Percentiles rank a stretch among this genome's conserved stretches.
Evolutionary conservation across 2,329 filamentous ascomycete species (phyloP).

Genomic region (Sphaerulina populicola): DNA sequence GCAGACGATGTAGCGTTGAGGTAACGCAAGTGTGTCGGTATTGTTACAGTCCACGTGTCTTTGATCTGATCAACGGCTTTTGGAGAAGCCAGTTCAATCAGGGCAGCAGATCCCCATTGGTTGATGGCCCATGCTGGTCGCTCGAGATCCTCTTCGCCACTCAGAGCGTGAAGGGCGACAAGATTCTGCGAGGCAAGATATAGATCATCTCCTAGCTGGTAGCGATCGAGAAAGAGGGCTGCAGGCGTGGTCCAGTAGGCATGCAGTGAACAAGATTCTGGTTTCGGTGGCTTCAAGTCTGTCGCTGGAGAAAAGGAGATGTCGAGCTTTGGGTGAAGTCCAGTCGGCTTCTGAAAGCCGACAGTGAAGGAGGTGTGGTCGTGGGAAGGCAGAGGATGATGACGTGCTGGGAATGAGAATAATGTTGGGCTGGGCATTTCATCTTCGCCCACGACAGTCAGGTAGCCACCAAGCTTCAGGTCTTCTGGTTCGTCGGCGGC

Average conservation of each 20-base stretch:
- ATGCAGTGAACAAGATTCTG: slow-evolving; percentile 57
- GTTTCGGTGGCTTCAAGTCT: slow-evolving; percentile 40
- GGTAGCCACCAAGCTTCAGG: slow-evolving; percentile 65
- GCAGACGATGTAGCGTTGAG: slow-evolving; percentile 36
- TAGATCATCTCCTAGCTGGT: slow-evolving; percentile 68
- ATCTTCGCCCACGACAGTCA: slow-evolving; percentile 71
- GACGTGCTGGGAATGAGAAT: slow-evolving; percentile 76
- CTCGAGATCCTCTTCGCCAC: slow-evolving; percentile 77
- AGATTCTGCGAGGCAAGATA: slow-evolving; percentile 78
- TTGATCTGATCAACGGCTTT: background rate
- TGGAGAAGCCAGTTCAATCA: slow-evolving; percentile 59
- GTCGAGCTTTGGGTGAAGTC: slow-evolving; percentile 73
- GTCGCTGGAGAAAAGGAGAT: slow-evolving; percentile 56
- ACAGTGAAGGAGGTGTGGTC: slow-evolving; percentile 41
- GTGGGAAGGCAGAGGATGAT: slow-evolving; percentile 48
- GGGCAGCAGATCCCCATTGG: slow-evolving; percentile 68
- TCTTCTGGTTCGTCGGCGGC: slow-evolving; percentile 59
- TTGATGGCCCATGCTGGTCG: slow-evolving; percentile 72
- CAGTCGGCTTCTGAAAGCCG: slow-evolving; percentile 61
- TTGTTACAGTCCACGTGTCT: slow-evolving; percentile 52
- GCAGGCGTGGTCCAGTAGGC: slow-evolving; percentile 77
- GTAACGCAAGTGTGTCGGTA: slow-evolving; percentile 83
- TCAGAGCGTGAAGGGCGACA: slow-evolving; percentile 56
- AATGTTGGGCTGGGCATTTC: slow-evolving; percentile 61
- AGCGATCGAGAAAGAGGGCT: slow-evolving; percentile 74